Conservation (phyloP, 1,284 basidiomycete species). For the Boletus hoseneyae region DNA sequence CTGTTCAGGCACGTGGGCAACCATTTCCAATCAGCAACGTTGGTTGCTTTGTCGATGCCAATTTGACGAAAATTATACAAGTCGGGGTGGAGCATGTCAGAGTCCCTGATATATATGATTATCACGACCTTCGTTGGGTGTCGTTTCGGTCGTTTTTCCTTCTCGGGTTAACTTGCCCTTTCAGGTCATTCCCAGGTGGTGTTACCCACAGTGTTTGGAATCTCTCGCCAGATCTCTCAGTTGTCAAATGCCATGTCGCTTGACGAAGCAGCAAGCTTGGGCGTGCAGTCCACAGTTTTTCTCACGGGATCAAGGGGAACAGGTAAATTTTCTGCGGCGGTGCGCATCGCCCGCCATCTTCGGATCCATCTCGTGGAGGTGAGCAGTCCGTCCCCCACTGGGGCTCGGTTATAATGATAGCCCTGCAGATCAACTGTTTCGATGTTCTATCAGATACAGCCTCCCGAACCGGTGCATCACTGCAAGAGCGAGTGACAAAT, state of each 20-base stretch:
- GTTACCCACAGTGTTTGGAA: neutral
- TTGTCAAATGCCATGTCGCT: conserved; percentile 56
- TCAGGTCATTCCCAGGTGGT: conserved; percentile 11
- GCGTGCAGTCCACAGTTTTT: conserved; percentile 63
- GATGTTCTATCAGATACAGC: conserved; percentile 81
- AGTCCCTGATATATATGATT: conserved; percentile 59
- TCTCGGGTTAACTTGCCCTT: conserved; percentile 5
- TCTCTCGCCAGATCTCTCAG: conserved; percentile 44
- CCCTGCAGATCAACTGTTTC: conserved; percentile 79
- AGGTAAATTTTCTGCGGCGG: conserved; percentile 67
- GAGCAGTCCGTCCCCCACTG: conserved; percentile 11
- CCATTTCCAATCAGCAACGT: conserved; percentile 62
- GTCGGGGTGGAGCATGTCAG: conserved; percentile 71
- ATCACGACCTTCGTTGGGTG: conserved; percentile 50
- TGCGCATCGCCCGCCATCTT: conserved; percentile 57
- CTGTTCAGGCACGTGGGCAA: conserved; percentile 35
- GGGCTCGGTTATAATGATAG: neutral
- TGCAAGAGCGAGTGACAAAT: conserved; percentile 78
- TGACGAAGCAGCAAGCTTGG: conserved; percentile 53
- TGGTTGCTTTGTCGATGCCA: conserved; percentile 83
- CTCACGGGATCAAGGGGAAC: conserved; percentile 72
- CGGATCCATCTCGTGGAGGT: conserved; percentile 85
- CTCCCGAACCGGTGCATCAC: conserved; percentile 72
- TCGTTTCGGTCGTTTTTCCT: neutral
- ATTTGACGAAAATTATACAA: conserved; percentile 74